Evolutionary conservation across 2,329 filamentous ascomycete genomes (phyloP).

Genomic region (Penicillium aurantiogriseum): DNA sequence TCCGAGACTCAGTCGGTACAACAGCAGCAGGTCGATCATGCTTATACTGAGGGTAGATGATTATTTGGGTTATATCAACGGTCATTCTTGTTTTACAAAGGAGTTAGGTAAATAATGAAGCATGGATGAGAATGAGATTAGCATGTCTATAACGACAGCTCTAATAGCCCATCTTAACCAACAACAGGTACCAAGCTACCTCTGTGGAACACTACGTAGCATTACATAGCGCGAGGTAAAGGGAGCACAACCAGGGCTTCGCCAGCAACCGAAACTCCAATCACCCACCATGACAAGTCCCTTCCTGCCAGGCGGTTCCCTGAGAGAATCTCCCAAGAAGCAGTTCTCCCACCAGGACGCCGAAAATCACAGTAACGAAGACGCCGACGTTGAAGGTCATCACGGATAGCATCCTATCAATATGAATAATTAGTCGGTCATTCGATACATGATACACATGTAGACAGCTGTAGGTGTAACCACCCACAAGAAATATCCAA

Average conservation of each 20-base stretch:
- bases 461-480: not conserved
- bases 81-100: not conserved
- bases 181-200: not conserved
- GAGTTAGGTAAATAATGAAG: not conserved
- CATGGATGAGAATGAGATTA: not conserved
- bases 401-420: constrained; percentile 6
- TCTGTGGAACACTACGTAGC: too few relatives aligned
- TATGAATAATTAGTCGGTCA: not conserved
- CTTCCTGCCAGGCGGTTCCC: constrained; percentile 1
- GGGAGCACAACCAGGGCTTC: too few relatives aligned
- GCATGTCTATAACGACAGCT: not conserved
- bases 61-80: not conserved
- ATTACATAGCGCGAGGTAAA: not conserved
- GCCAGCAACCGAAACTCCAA: not conserved
- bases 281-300: not conserved
- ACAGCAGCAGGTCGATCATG: not conserved
- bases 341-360: constrained; percentile 3
- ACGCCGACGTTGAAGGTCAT: constrained; percentile 9
- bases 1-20: not conserved
- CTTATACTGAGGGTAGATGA: not conserved
- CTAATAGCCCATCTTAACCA: not conserved
- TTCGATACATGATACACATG: not conserved
- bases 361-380: not conserved
- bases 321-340: constrained; percentile 3
- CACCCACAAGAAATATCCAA: constrained; percentile 11